Percentiles rank a stretch among this genome's conserved stretches.
Conservation (phyloP, 2,329 filamentous ascomycete genomes). For the Zasmidium cellare region DNA sequence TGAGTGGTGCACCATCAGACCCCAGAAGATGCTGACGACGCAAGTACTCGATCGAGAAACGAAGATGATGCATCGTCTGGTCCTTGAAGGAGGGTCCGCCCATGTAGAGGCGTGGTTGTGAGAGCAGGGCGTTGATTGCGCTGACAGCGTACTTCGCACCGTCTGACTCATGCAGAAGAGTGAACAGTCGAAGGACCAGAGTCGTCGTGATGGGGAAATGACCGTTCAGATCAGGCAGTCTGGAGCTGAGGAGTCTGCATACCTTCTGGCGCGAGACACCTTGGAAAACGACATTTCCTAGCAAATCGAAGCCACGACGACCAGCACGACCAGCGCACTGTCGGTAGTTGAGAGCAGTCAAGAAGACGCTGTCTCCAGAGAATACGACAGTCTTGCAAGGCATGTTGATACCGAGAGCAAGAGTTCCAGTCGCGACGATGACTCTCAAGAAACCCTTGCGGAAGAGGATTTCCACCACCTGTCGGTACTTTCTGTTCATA, state of each 20-base stretch:
- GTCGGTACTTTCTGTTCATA: constrained; percentile 75
- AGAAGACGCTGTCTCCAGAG: constrained; percentile 68
- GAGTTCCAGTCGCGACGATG: constrained; percentile 73
- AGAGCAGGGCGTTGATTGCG: constrained; percentile 66
- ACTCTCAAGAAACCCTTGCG: constrained; percentile 69
- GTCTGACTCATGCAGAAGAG: constrained; percentile 65
- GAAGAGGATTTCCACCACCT: constrained; percentile 72
- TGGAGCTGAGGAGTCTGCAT: constrained; percentile 69
- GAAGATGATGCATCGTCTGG: constrained; percentile 71
- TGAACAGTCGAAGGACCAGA: constrained; percentile 67
- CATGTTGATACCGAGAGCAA: constrained; percentile 80
- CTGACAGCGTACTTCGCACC: constrained; percentile 62
- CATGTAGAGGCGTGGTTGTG: constrained; percentile 68
- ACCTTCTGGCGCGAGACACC: constrained; percentile 62
- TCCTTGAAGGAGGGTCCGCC: constrained; percentile 68
- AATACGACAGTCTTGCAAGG: constrained; percentile 82
- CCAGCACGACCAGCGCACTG: constrained; percentile 77
- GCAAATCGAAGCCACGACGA: constrained; percentile 75
- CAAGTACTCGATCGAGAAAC: constrained; percentile 80
- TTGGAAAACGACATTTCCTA: constrained; percentile 80
- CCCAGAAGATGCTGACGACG: constrained; percentile 67
- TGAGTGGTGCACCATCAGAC: constrained; percentile 61
- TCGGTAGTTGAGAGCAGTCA: constrained; percentile 74
- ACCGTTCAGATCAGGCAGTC: constrained; percentile 71
- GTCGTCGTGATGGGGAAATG: constrained; percentile 78